Evolutionary conservation across 179 eudicot species (phyloP).

Genomic region (Spergularia azorica): DNA sequence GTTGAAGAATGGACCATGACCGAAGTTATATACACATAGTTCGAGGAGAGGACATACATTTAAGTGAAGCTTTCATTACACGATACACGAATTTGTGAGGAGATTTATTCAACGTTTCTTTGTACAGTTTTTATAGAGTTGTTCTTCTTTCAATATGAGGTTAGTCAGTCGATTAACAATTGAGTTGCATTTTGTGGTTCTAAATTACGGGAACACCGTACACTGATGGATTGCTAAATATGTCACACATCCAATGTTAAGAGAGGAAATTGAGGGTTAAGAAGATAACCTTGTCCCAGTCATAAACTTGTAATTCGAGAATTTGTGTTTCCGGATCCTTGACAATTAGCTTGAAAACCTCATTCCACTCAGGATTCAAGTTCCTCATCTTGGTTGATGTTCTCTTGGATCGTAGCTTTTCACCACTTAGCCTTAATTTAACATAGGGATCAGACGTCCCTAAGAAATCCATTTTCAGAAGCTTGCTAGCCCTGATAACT

Average conservation of each 20-base stretch:
- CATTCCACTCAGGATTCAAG: slow-evolving; percentile 92
- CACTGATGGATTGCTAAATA: background rate
- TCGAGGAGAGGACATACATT: background rate
- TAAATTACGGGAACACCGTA: background rate
- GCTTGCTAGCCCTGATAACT: slow-evolving; percentile 68
- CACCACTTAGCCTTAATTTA: slow-evolving; percentile 74
- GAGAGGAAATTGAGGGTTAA: background rate
- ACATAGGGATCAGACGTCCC: slow-evolving; percentile 96
- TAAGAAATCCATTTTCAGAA: slow-evolving; percentile 84
- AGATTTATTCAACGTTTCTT: too few species aligned
- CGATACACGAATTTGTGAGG: background rate
- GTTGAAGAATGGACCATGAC: too few species aligned
- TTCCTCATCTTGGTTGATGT: slow-evolving; percentile 73
- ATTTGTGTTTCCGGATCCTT: slow-evolving; percentile 81
- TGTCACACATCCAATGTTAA: background rate
- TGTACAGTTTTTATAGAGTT: too few species aligned
- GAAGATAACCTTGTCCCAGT: slow-evolving; percentile 89
- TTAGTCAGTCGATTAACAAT: background rate
- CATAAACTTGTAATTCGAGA: slow-evolving; percentile 68
- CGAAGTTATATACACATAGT: too few species aligned
- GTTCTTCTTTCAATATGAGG: too few species aligned
- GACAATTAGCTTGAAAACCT: slow-evolving; percentile 73
- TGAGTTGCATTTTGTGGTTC: background rate
- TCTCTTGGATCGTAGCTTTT: slow-evolving; percentile 62
- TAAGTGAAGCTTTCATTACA: background rate